Conservation (phyloP, 2,329 filamentous ascomycete species). For the Aspergillus sp. region DNA sequence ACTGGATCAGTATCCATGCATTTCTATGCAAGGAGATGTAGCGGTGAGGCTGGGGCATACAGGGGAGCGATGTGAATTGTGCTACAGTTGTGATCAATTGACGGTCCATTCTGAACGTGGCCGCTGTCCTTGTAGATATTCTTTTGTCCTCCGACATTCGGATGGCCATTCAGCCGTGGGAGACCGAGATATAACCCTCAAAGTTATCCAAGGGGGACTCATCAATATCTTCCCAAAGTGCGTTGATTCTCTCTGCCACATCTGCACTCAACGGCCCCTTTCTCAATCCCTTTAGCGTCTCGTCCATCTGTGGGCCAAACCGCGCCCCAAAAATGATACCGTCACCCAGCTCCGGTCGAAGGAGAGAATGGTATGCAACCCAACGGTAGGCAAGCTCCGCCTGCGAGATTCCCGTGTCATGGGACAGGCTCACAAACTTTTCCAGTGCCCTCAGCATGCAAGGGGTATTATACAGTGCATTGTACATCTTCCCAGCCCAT, state of each 20-base stretch:
- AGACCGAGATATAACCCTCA: background rate
- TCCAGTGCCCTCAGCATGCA: constrained; percentile 27
- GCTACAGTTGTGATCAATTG: no score
- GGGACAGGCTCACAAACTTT: constrained; percentile 15
- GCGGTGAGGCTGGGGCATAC: background rate
- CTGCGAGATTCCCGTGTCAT: constrained; percentile 27
- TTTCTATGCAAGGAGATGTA: background rate
- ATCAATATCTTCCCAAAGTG: constrained; percentile 27
- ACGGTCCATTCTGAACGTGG: no score
- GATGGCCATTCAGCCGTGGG: background rate
- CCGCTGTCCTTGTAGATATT: no score
- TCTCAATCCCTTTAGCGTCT: constrained; percentile 45
- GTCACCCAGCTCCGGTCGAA: constrained; percentile 17
- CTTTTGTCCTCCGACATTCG: no score
- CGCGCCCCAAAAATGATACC: constrained; percentile 20
- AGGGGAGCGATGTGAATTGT: no score
- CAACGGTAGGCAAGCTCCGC: constrained; percentile 38
- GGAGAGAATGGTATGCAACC: constrained; percentile 28
- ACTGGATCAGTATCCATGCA: no score
- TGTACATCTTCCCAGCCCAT: constrained; percentile 21
- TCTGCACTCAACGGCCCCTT: constrained; percentile 26
- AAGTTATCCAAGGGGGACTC: constrained; percentile 23
- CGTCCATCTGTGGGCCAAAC: constrained; percentile 15
- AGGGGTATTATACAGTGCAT: constrained; percentile 17
- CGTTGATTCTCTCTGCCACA: constrained; percentile 20